A percentile compares a stretch with the other conserved stretches of the same genome.
phyloP scores from a whole-genome alignment of 164 flowering plant species.

The Tetracentron sinense region DNA sequence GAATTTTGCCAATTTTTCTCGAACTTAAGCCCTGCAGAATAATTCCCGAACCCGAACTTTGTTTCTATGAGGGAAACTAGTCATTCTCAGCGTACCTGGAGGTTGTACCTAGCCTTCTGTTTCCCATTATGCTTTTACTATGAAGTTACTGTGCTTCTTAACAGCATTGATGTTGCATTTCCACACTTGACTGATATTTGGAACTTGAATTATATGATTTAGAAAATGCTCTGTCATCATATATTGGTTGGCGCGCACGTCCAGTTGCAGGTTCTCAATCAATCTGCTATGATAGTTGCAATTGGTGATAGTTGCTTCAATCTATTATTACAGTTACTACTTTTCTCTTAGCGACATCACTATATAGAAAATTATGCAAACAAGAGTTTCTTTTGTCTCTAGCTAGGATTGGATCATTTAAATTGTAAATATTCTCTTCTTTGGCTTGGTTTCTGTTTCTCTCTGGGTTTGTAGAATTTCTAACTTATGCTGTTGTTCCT shows the following conservation, averaged over 20 bases:
- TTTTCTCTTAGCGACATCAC: not conserved
- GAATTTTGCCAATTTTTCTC: too few relatives aligned
- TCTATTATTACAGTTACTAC: not conserved
- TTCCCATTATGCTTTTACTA: not conserved
- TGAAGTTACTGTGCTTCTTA: not conserved
- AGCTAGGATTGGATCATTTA: not conserved
- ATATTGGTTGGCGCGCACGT: not conserved
- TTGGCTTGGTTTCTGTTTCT: not conserved
- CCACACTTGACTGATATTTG: not conserved
- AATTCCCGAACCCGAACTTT: too few relatives aligned
- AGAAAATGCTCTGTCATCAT: not conserved
- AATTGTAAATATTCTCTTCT: not conserved
- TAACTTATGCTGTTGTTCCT: not conserved
- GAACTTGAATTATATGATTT: not conserved
- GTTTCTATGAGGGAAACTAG: too few relatives aligned
- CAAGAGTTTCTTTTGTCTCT: too few relatives aligned
- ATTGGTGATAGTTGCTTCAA: not conserved
- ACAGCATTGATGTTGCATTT: not conserved
- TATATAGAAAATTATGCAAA: not conserved
- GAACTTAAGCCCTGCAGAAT: too few relatives aligned
- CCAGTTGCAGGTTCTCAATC: not conserved
- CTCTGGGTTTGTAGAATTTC: not conserved
- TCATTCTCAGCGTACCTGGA: conserved; percentile 95
- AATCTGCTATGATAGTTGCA: too few relatives aligned
- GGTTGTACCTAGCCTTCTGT: conserved; percentile 38